Percentiles rank a stretch among this genome's conserved stretches.
phyloP scores from a whole-genome alignment of 1,284 basidiomycete species.

The Tilletia indica region DNA sequence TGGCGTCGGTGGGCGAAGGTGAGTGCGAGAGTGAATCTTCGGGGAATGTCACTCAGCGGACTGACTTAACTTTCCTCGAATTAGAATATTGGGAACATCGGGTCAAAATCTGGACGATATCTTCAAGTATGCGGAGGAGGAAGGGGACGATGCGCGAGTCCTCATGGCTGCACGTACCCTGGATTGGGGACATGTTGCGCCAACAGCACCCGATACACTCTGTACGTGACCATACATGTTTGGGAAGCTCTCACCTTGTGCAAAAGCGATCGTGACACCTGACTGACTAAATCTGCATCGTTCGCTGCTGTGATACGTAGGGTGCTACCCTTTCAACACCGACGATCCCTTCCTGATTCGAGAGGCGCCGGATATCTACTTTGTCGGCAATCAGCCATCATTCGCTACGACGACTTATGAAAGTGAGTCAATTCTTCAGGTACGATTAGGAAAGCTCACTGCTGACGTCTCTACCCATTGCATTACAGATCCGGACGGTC shows the following conservation, averaged over 20 bases:
- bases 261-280: not conserved
- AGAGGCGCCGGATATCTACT: slow-evolving; percentile 81
- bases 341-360: slow-evolving; percentile 84
- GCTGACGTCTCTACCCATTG: too few species aligned
- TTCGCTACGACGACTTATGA: slow-evolving; percentile 61
- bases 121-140: slow-evolving; percentile 74
- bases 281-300: not conserved
- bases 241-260: too few species aligned
- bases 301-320: slow-evolving; percentile 39
- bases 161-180: slow-evolving; percentile 76
- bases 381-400: slow-evolving; percentile 83
- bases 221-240: slow-evolving; percentile 58
- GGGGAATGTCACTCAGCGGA: too few species aligned
- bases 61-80: too few species aligned
- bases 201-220: slow-evolving; percentile 95
- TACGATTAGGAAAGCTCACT: slow-evolving; percentile 14
- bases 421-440: slow-evolving; percentile 52
- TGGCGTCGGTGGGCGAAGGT: slow-evolving; percentile 60
- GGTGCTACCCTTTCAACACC: slow-evolving; percentile 91
- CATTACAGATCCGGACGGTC: slow-evolving; percentile 31
- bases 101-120: slow-evolving; percentile 94
- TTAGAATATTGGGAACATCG: slow-evolving; percentile 72
- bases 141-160: slow-evolving; percentile 58
- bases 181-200: slow-evolving; percentile 91
- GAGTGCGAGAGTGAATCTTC: not conserved